Percentiles rank a stretch among this genome's conserved stretches.
phyloP scores from a whole-genome alignment of 371 early-diverging fungal species.

The Mortierella sp. region DNA sequence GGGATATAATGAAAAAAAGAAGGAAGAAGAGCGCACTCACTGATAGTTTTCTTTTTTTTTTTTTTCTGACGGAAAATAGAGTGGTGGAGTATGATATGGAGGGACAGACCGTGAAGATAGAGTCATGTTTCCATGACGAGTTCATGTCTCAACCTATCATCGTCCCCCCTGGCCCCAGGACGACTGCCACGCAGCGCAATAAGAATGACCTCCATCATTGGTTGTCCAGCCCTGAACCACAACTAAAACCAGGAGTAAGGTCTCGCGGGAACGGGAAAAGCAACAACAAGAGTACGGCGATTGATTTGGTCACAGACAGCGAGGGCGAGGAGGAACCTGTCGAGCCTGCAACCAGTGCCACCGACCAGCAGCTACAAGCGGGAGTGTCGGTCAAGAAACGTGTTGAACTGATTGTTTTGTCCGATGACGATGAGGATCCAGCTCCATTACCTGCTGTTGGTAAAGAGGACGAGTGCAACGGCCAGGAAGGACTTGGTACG shows the following conservation, averaged over 20 bases:
- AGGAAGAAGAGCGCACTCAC: background rate
- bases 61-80: background rate
- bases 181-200: background rate
- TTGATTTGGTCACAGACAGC: background rate
- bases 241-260: background rate
- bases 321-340: background rate
- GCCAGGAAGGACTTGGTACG: too few relatives aligned
- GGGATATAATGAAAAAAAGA: too few relatives aligned
- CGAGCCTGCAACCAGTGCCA: background rate
- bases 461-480: too few relatives aligned
- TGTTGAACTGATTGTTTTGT: background rate
- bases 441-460: too few relatives aligned
- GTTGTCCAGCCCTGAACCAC: background rate
- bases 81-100: slow-evolving; percentile 26
- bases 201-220: background rate
- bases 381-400: background rate
- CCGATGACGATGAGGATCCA: background rate
- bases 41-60: background rate
- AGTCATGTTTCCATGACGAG: slow-evolving; percentile 35
- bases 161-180: background rate
- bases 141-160: background rate
- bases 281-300: background rate
- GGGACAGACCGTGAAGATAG: slow-evolving; percentile 24
- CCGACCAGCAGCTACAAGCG: background rate
- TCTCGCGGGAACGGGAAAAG: background rate